Base-by-base conservation (phyloP, 805 yeast genomes). In the Saccharomycopsis amapae region DNA sequence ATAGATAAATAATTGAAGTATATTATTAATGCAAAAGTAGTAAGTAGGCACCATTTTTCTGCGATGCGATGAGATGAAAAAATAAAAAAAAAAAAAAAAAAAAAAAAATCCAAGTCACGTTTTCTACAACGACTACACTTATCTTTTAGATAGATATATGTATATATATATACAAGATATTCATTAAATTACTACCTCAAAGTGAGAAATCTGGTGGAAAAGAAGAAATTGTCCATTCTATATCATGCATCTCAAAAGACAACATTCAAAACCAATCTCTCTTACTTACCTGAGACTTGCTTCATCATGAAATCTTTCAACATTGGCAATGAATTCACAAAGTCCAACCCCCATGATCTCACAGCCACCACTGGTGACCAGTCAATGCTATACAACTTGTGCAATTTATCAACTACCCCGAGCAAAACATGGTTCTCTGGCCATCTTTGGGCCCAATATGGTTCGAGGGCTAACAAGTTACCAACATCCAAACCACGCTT, bases 401-500 rank as follows among this genome's bases (percentile, higher is more conserved):
- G 95, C 49, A 93, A 65, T 62, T 88, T 88, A 63, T 93, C 98
- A 40, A 93, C 93, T 28, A 85, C 81, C 0, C 97, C 97, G 39
- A 93, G 66, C 53, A 89, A 65, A 42, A 76, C 71, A 60, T 88
- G 94, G 61, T 93, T 93, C 34, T 69, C 69, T 0, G 89, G 83
- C 66, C 79, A 89, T 51, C 94, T 73, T n/a, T 79, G 79, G 22
- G 86, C 76, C 72, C 87, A 85, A 65, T 85, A 93, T 4, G 88
- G 86, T 61, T 90, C 96, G 33, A 93, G 69, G 5, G 85, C 87
- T 51, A 89, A 66, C 13, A 79, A 66, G 22, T 81, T 73, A 2
- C 98, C 98, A 43, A 90, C 81, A 57, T 93, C 98, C 48, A 85
- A 70, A 0, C 98, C 98, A 38, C 96, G 69, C 34, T 68, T 67